phyloP scores from a whole-genome alignment of 2,329 filamentous ascomycete species.

The Penicillium digitatum region DNA sequence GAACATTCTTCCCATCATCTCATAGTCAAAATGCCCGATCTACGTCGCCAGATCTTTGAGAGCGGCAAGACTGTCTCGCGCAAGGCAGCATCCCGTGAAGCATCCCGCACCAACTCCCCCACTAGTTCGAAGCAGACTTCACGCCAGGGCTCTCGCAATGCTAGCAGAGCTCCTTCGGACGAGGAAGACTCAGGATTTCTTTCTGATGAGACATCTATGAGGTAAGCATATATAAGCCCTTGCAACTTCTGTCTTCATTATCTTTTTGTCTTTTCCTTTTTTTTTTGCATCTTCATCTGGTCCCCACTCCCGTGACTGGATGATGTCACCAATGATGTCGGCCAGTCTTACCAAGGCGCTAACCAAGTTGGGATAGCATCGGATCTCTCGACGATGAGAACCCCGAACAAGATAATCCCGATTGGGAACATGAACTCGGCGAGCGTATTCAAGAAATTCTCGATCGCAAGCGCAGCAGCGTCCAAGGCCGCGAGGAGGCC shows the following conservation, averaged over 20 bases:
- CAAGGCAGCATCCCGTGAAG: constrained; percentile 55
- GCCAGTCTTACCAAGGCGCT: constrained; percentile 7
- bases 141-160: constrained; percentile 51
- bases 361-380: constrained; percentile 42
- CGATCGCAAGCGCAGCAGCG: constrained; percentile 73
- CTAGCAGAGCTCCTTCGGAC: constrained; percentile 55
- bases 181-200: constrained; percentile 55
- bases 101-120: constrained; percentile 52
- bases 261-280: constrained; percentile 21
- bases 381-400: constrained; percentile 64
- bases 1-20: not conserved
- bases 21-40: constrained; percentile 43
- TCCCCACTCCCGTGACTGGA: constrained; percentile 26
- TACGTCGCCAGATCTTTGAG: constrained; percentile 58
- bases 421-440: constrained; percentile 60
- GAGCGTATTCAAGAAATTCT: constrained; percentile 68
- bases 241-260: not conserved
- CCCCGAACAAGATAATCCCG: constrained; percentile 53
- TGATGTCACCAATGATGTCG: constrained; percentile 33
- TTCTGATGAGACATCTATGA: constrained; percentile 58
- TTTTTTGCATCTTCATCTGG: constrained; percentile 14
- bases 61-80: constrained; percentile 62
- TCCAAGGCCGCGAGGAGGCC: constrained; percentile 63
- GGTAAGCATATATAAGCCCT: constrained; percentile 37
- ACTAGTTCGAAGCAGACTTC: constrained; percentile 52